Evolutionary conservation across 2,329 filamentous ascomycete genomes (phyloP), one percentile per base, ranked within the genome.

Genomic region (Paraphoma chrysanthemicola): DNA sequence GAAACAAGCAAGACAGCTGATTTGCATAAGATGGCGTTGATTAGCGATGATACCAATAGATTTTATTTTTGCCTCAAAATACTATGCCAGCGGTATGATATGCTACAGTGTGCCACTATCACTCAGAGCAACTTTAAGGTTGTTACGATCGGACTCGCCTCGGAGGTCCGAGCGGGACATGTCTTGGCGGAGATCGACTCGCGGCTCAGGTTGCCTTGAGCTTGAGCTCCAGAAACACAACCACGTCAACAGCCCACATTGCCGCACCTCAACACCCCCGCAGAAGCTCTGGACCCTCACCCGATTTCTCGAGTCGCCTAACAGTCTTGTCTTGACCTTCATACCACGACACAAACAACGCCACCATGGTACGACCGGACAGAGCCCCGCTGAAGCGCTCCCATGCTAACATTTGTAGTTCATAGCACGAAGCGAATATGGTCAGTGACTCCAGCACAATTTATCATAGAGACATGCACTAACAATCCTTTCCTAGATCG

Each of bases 371-470:
- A 71, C 58, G 63, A 60, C 56, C 48, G 47, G 43, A 51, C 53
- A 28, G 51, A 63, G 51, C 65, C 63, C 68, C 66, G 54, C 67
- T 56, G 53, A 64, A 73, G 71, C 71, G 71, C 71, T 73, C 64
- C 58, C 52, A 56, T 68, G 63, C 73, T 75, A 63, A 75, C 54
- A 38, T 49, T 50, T 50, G 52, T 66, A 74, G 95, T 99, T 99
- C 88, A 98, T 99, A 87, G 93, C 95, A 86, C 92, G 95, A 84
- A 98, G 94, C 78, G 95, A 99, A 94, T 99, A 99, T 85, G 95
- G 94, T 95, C 86, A 84, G 90, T 55, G 54, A 46, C 12, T 7
- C 2, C 33, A 36, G 33, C 75, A 1, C 42, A 28, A 3, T 42
- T 6, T 5, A 28, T 48, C 51, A 59, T 60, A 10, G 44, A 42